Evolutionary conservation across 306 rosid species (phyloP).

Genomic region (Trifolium fragiferum): DNA sequence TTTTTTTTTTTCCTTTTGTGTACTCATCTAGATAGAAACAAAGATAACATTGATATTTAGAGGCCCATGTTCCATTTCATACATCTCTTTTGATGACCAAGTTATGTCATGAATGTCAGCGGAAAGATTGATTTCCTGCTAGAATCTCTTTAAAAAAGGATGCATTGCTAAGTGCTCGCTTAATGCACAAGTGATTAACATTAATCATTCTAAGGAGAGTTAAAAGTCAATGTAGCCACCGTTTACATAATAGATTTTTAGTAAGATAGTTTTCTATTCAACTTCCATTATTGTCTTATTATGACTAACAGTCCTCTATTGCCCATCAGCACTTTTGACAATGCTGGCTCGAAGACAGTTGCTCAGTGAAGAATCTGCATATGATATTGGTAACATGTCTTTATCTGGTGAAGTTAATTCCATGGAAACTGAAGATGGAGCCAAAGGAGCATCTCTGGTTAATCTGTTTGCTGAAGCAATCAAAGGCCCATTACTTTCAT

Average conservation of each 20-base stretch:
- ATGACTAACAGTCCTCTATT: conserved; percentile 39
- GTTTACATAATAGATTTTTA: conserved; percentile 28
- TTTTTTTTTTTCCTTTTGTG: background rate
- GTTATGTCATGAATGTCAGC: conserved; percentile 4
- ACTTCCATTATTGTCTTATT: conserved; percentile 30
- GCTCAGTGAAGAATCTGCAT: conserved; percentile 56
- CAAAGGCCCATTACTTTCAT: conserved; percentile 89
- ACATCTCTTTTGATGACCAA: conserved; percentile 22
- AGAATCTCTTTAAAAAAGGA: conserved; percentile 16
- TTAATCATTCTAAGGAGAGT: background rate
- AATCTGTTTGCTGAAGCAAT: conserved; percentile 84
- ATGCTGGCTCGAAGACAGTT: conserved; percentile 74
- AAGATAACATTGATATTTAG: conserved; percentile 29
- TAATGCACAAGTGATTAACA: conserved; percentile 18
- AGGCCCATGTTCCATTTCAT: conserved; percentile 4
- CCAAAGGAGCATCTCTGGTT: conserved; percentile 56
- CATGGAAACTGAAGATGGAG: conserved; percentile 48
- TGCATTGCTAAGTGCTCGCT: conserved; percentile 1
- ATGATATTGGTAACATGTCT: conserved; percentile 46
- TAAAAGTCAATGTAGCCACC: conserved; percentile 36
- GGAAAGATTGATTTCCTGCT: conserved; percentile 17
- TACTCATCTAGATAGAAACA: conserved; percentile 16
- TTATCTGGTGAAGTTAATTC: conserved; percentile 50
- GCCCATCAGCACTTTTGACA: conserved; percentile 73
- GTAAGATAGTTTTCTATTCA: background rate